Conservation (phyloP, 495 filamentous ascomycete species). For the Penicillium verhagenii region DNA sequence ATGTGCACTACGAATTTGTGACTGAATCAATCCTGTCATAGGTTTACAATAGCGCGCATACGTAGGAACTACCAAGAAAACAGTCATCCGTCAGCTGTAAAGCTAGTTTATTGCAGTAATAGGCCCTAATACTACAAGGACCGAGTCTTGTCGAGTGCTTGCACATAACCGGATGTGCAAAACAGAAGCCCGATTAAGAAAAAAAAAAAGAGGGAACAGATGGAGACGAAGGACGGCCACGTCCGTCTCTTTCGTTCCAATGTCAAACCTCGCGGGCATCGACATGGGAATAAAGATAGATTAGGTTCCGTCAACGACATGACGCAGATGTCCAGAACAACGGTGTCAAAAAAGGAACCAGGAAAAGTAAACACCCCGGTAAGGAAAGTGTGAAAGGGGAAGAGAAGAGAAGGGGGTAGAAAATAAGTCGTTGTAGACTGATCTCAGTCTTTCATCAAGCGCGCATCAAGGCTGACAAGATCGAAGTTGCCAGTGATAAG, state of each 20-base stretch:
- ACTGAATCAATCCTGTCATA: no score
- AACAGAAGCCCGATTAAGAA: constrained; percentile 10
- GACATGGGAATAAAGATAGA: constrained; percentile 5
- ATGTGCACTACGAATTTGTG: no score
- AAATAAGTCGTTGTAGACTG: constrained; percentile 27
- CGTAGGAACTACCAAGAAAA: not conserved
- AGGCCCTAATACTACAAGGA: constrained; percentile 5
- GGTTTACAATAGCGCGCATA: no score
- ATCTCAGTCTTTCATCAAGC: constrained; percentile 26
- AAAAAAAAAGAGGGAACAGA: constrained; percentile 1
- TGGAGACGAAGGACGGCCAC: constrained; percentile 3
- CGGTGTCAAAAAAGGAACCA: not conserved
- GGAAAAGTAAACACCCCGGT: constrained; percentile 1
- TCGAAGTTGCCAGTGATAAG: constrained; percentile 7
- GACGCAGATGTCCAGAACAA: not conserved
- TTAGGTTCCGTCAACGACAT: not conserved
- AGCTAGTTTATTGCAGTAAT: constrained; percentile 14
- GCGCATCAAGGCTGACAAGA: constrained; percentile 14
- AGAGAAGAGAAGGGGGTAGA: constrained; percentile 8
- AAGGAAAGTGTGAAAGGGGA: constrained; percentile 3
- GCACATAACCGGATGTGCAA: constrained; percentile 29
- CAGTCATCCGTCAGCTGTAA: not conserved
- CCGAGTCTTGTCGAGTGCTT: not conserved
- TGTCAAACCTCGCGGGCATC: not conserved
- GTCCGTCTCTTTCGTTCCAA: not conserved